phyloP scores from a whole-genome alignment of 768 basidiomycete species.

The Cantharellus anzutake region DNA sequence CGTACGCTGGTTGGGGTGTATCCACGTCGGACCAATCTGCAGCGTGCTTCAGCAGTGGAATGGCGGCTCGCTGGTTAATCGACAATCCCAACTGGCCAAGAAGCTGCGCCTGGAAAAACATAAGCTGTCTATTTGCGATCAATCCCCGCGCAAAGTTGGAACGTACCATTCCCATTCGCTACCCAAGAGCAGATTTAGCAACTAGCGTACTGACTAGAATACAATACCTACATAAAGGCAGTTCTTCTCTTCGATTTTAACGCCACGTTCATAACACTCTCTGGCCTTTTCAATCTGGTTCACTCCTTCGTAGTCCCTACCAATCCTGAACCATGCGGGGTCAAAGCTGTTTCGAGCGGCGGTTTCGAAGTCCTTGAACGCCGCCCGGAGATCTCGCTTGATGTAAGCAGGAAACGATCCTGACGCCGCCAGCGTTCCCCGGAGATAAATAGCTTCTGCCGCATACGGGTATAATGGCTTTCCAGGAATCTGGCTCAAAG shows the following conservation, averaged over 20 bases:
- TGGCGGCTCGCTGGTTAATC: constrained; percentile 32
- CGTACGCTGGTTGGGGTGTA: constrained; percentile 77
- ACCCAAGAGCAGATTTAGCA: background rate
- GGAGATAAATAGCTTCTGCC: constrained; percentile 58
- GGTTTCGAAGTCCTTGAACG: constrained; percentile 79
- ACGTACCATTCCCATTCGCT: constrained; percentile 48
- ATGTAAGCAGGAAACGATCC: constrained; percentile 25
- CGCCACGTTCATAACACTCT: constrained; percentile 77
- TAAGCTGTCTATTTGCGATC: constrained; percentile 14
- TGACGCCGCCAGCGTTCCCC: constrained; percentile 51
- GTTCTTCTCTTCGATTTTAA: constrained; percentile 50
- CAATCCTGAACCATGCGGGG: constrained; percentile 82
- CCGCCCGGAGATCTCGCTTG: constrained; percentile 46
- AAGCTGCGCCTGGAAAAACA: constrained; percentile 43
- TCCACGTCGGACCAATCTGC: constrained; percentile 54
- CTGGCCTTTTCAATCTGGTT: constrained; percentile 52
- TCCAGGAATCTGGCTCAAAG: constrained; percentile 15
- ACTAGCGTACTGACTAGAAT: background rate
- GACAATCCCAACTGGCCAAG: constrained; percentile 66
- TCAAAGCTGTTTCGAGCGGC: constrained; percentile 61
- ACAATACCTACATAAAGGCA: constrained; percentile 53
- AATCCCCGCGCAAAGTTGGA: no score
- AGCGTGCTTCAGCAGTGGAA: constrained; percentile 58
- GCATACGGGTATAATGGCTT: constrained; percentile 22
- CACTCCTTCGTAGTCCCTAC: constrained; percentile 76